Conservation (phyloP, 2,329 filamentous ascomycete species). For the Zymoseptoria pseudotritici region DNA sequence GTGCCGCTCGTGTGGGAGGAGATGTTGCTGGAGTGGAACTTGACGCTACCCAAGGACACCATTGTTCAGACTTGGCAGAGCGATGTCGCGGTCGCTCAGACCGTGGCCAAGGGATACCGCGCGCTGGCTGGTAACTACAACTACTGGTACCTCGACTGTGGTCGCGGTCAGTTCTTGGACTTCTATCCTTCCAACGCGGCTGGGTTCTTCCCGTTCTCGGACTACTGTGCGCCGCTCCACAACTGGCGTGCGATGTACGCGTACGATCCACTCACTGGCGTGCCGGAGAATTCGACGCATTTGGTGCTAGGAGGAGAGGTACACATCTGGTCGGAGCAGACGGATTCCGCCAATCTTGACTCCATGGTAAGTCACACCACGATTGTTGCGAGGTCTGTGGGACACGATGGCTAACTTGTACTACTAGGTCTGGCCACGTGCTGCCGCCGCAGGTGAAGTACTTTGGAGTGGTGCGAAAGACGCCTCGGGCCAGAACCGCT, state of each 20-base stretch:
- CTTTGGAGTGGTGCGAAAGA: slow-evolving; percentile 71
- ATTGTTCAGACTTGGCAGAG: slow-evolving; percentile 75
- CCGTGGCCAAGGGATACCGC: slow-evolving; percentile 59
- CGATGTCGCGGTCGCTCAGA: slow-evolving; percentile 51
- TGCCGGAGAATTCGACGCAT: slow-evolving; percentile 54
- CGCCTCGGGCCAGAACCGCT: slow-evolving; percentile 56
- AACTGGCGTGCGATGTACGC: slow-evolving; percentile 76
- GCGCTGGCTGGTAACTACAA: slow-evolving; percentile 70
- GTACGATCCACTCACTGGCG: slow-evolving; percentile 62
- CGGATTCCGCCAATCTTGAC: slow-evolving; percentile 69
- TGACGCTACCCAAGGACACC: slow-evolving; percentile 62
- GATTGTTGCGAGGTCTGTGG: not conserved
- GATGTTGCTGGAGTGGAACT: slow-evolving; percentile 70
- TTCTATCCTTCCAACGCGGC: slow-evolving; percentile 50
- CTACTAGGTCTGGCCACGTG: slow-evolving; percentile 62
- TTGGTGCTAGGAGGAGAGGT: slow-evolving; percentile 75
- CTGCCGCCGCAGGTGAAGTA: slow-evolving; percentile 66
- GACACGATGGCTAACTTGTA: not conserved
- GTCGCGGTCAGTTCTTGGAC: slow-evolving; percentile 71
- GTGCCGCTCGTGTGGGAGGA: slow-evolving; percentile 83
- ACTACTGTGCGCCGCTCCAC: slow-evolving; percentile 76
- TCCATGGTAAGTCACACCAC: slow-evolving; percentile 37
- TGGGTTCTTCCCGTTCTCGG: slow-evolving; percentile 60
- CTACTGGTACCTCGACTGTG: slow-evolving; percentile 72
- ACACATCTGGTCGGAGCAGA: slow-evolving; percentile 72